Percentiles rank a stretch among this genome's conserved stretches.
phyloP scores from a whole-genome alignment of 1,284 basidiomycete species.

The Sporisorium graminicola region DNA sequence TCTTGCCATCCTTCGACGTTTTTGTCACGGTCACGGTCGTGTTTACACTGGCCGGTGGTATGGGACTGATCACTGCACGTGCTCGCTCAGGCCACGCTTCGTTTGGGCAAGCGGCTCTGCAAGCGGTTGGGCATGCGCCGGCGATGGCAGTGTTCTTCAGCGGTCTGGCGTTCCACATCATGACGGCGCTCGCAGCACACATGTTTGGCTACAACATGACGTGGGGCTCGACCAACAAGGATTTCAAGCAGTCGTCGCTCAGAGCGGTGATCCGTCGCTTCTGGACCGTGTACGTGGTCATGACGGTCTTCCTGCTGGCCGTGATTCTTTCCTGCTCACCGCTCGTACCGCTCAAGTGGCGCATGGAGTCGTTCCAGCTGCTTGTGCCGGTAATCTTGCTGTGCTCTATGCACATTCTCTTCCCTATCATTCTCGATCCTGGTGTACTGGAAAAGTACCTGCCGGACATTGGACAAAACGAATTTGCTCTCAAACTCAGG shows the following conservation, averaged over 20 bases:
- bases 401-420: slow-evolving; percentile 34
- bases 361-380: slow-evolving; percentile 48
- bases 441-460: slow-evolving; percentile 27
- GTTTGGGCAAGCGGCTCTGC: slow-evolving; percentile 69
- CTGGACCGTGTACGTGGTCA: slow-evolving; percentile 73
- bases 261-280: slow-evolving; percentile 78
- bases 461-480: slow-evolving; percentile 2
- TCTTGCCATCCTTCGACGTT: slow-evolving; percentile 75
- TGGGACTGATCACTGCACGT: slow-evolving; percentile 79
- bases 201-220: slow-evolving; percentile 85
- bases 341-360: slow-evolving; percentile 77
- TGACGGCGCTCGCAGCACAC: slow-evolving; percentile 81
- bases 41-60: slow-evolving; percentile 80
- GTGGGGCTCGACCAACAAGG: slow-evolving; percentile 73
- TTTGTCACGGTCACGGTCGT: slow-evolving; percentile 82
- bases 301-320: slow-evolving; percentile 75
- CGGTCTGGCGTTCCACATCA: slow-evolving; percentile 70
- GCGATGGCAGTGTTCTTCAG: slow-evolving; percentile 71
- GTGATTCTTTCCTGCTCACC: slow-evolving; percentile 29
- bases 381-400: neutral
- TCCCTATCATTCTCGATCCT: slow-evolving; percentile 47
- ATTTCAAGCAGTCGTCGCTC: slow-evolving; percentile 23
- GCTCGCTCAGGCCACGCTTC: slow-evolving; percentile 78
- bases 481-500: neutral
- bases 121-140: slow-evolving; percentile 80